These are phyloP conservation scores for Paraconiothyrium brasiliense DNA, from an alignment of 2,329 filamentous ascomycete genomes.

Conservation along the genomic window DNA sequence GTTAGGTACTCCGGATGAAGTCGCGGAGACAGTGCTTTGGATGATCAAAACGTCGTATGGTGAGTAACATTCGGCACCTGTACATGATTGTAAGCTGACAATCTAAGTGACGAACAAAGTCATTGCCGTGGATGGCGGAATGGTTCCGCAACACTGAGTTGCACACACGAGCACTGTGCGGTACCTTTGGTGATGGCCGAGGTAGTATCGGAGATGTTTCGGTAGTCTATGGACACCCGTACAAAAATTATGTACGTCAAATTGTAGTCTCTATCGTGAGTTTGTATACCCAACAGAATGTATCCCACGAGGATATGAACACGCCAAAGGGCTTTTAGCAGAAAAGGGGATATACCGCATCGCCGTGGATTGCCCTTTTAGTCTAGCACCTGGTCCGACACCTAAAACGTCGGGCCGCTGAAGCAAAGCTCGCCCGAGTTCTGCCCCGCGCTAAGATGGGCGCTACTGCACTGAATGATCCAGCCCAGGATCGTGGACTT, in stretches of 20 bases:
- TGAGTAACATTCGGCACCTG: neutral
- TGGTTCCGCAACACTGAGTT: conserved; percentile 31
- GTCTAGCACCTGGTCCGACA: neutral
- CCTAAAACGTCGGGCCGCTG: neutral
- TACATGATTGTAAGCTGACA: conserved; percentile 26
- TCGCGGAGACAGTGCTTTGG: conserved; percentile 59
- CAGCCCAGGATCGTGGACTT: neutral
- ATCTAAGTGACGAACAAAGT: conserved; percentile 59
- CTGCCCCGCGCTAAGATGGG: conserved; percentile 5
- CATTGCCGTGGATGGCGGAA: conserved; percentile 35
- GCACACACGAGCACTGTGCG: no score
- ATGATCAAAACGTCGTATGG: conserved; percentile 42
- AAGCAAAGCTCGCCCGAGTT: neutral
- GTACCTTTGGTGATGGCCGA: no score
- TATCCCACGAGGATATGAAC: neutral
- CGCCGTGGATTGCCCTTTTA: neutral
- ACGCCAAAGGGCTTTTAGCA: neutral
- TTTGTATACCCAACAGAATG: neutral
- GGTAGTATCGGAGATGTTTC: neutral
- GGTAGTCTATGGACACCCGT: neutral
- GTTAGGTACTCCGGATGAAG: conserved; percentile 56
- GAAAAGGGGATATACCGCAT: neutral
- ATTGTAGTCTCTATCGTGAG: conserved; percentile 5
- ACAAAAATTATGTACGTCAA: conserved; percentile 10
- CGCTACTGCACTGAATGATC: neutral